Base-by-base conservation (phyloP, 345 rosid species). In the Cochlearia excelsa region DNA sequence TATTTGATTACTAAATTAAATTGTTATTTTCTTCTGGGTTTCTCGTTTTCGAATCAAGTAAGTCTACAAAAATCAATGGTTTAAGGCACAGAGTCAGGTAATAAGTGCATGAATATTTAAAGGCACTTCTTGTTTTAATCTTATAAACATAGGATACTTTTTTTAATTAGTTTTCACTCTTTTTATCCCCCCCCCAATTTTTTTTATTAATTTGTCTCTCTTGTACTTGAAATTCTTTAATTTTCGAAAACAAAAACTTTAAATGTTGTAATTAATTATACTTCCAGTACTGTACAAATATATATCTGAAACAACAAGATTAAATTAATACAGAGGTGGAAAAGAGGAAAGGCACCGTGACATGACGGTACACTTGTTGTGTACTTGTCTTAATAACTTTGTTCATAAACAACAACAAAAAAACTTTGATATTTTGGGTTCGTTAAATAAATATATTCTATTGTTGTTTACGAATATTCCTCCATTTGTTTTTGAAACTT, bases 61-160 rank as follows among this genome's bases (percentile, higher is more conserved):
- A 31, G 30, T 23, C 5, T 49, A 29, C 39, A 49, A 28, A 63
- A 31, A 38, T 3, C 3, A 28, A 26, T 57, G 38, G 46, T 26
- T 56, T 30, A 23, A 39, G 50, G 9, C 37, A 29, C 46, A 50
- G 34, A 9, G 8, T 9, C 39, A 27, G 48, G 7, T 46, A 60
- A 45, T 30, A 3, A n/a, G 48, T 54, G 51, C 40, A 57, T 43
- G 26, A 43, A 70, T 23, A 43, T 35, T n/a, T 43, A 63, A 70
- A 57, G 43, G n/a, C 33, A 2, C 26, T 46, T 54, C 67, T 54
- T 61, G 62, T 68, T 68, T 61, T 10, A 35, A 49, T 38, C 23
- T 38, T 37, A 9, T 37, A 9, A n/a, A 63, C 74, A 63, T 70
- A 51, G 75, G 70, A 64, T 70, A 51, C 65, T 57, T 58, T 63